Evolutionary conservation across 2,329 filamentous ascomycete genomes (phyloP).

Genomic region (Thielaviopsis punctulata): DNA sequence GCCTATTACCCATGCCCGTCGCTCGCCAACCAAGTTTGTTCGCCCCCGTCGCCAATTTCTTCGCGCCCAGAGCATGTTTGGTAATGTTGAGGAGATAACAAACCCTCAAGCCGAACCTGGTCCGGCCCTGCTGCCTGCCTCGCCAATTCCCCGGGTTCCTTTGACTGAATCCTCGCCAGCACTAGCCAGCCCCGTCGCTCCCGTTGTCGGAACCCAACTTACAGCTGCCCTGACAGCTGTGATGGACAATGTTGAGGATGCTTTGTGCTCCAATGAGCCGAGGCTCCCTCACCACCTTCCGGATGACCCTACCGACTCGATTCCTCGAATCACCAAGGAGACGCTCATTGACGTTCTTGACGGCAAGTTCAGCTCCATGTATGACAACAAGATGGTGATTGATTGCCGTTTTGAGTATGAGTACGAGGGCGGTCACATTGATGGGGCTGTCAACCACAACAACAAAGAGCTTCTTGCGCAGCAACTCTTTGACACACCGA

Average conservation of each 20-base stretch:
- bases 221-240: slow-evolving; percentile 30
- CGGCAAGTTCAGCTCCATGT: slow-evolving; percentile 60
- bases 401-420: slow-evolving; percentile 99
- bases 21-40: slow-evolving; percentile 52
- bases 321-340: slow-evolving; percentile 69
- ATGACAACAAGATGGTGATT: slow-evolving; percentile 70
- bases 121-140: slow-evolving; percentile 14
- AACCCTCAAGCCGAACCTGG: slow-evolving; percentile 43
- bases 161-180: neutral
- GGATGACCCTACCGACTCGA: slow-evolving; percentile 64
- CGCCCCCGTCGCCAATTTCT: slow-evolving; percentile 78
- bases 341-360: slow-evolving; percentile 80
- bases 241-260: slow-evolving; percentile 60
- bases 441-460: slow-evolving; percentile 88
- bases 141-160: neutral
- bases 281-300: slow-evolving; percentile 70
- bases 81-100: slow-evolving; percentile 75
- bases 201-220: slow-evolving; percentile 24
- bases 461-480: slow-evolving; percentile 76
- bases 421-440: slow-evolving; percentile 89
- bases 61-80: slow-evolving; percentile 94
- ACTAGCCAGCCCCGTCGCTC: neutral
- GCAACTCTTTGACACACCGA: slow-evolving; percentile 56
- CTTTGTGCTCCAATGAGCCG: slow-evolving; percentile 37
- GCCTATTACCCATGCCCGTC: slow-evolving; percentile 56